A percentile compares a stretch with the other conserved stretches of the same genome.
Evolutionary conservation across 1,284 basidiomycete genomes (phyloP).

Genomic region (Lentinula novae-zelandiae): DNA sequence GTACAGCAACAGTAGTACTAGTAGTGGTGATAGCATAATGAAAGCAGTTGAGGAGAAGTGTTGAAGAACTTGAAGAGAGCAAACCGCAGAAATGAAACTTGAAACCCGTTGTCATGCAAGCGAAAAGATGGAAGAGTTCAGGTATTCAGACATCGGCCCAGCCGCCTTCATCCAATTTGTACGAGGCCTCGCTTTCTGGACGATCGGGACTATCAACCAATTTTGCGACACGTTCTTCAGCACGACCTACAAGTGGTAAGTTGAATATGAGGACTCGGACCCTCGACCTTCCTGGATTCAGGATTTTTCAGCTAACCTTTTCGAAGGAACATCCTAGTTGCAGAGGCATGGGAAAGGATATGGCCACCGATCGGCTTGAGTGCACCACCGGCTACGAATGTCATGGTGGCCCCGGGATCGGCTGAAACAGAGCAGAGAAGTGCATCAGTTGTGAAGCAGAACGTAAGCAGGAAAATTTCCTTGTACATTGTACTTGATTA

Average conservation of each 20-base stretch:
- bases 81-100: neutral
- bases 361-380: constrained; percentile 87
- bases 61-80: neutral
- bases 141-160: constrained; percentile 69
- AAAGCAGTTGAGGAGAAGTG: neutral
- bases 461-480: neutral
- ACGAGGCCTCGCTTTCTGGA: constrained; percentile 90
- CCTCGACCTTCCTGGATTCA: neutral
- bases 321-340: constrained; percentile 80
- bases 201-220: constrained; percentile 90
- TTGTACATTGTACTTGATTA: constrained; percentile 84
- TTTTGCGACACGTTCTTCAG: constrained; percentile 94
- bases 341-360: constrained; percentile 83
- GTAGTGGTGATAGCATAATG: too few relatives aligned
- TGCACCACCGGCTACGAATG: constrained; percentile 87
- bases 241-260: constrained; percentile 56
- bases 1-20: too few relatives aligned
- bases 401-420: constrained; percentile 92
- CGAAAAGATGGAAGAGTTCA: neutral
- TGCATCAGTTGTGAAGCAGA: constrained; percentile 8
- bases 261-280: neutral
- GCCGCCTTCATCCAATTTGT: constrained; percentile 84
- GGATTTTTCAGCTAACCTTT: constrained; percentile 55
- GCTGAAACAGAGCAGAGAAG: constrained; percentile 38
- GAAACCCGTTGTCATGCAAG: neutral